Base-by-base conservation (phyloP, 148 eudicot species). In the Simmondsia chinensis region DNA sequence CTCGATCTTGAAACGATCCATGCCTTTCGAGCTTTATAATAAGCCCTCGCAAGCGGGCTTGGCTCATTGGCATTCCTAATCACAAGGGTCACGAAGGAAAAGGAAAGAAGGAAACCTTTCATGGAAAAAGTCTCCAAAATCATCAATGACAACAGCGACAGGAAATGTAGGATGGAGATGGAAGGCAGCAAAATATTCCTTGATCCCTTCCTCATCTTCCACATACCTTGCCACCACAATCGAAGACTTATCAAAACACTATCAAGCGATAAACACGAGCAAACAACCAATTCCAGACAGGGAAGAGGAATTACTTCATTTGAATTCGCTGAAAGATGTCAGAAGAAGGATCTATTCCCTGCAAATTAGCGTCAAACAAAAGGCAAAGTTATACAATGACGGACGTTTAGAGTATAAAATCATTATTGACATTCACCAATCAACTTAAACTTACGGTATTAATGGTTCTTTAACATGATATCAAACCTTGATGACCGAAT, bases 171-270 rank as follows among this genome's bases (percentile, higher is more conserved):
- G 33, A 52, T 67, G 71, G 62, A 82, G 57, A 65, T 87, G 88
- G 28, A 82, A 87, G 6, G 82, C 96, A 54, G 96, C 70, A 57
- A 87, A 87, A 43, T 64, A 82, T 18, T 64, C 70, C 66, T 71
- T 74, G 50, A 87, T 56, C 43, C 69, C 80, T 52, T 79, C 82
- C 20, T 74, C 82, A 65, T 76, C 80, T 8, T 82, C 88, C 52
- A 79, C 66, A 44, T 87, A 87, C 71, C 96, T 87, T 28, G n/a
- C 10, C n/a, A n/a, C n/a, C n/a, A n/a, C n/a, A n/a, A n/a, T n/a
- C n/a, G 15, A 34, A 27, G 15, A 12, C 33, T 39, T n/a, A n/a
- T n/a, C n/a, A n/a, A n/a, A n/a, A n/a, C 15, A 48, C 4, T 14
- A 20, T 30, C 19, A 57, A 27, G 20, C 7, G n/a, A 13, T 7